A percentile compares a stretch with the other conserved stretches of the same genome.
Evolutionary conservation across 2,329 filamentous ascomycete genomes (phyloP).

Genomic region (Grosmannia clavigera): DNA sequence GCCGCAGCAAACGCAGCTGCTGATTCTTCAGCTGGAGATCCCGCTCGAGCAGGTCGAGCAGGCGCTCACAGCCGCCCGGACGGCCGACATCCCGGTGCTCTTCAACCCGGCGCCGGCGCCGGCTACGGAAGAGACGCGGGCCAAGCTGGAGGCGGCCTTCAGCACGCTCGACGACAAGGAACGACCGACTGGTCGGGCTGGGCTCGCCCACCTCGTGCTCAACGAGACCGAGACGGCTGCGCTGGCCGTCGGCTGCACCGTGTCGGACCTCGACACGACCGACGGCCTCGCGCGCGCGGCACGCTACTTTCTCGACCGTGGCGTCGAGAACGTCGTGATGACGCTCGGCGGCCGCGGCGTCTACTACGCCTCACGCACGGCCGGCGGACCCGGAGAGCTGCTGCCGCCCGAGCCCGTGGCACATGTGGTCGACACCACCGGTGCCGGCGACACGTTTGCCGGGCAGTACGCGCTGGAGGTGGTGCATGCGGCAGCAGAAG

Average conservation of each 20-base stretch:
- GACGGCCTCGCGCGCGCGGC: slow-evolving; percentile 26
- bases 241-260: slow-evolving; percentile 36
- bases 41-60: slow-evolving; percentile 39
- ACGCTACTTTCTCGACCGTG: slow-evolving; percentile 43
- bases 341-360: slow-evolving; percentile 76
- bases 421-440: slow-evolving; percentile 79
- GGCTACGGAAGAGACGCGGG: slow-evolving; percentile 36
- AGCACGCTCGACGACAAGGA: neutral
- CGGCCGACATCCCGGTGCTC: slow-evolving; percentile 37
- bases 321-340: slow-evolving; percentile 67
- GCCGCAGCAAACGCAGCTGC: slow-evolving; percentile 33
- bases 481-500: slow-evolving; percentile 30
- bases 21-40: slow-evolving; percentile 50
- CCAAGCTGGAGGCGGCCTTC: slow-evolving; percentile 45
- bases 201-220: slow-evolving; percentile 54
- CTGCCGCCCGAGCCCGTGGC: slow-evolving; percentile 53
- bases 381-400: slow-evolving; percentile 27
- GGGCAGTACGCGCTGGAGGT: slow-evolving; percentile 71
- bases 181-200: slow-evolving; percentile 8
- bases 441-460: slow-evolving; percentile 88
- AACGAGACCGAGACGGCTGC: slow-evolving; percentile 64
- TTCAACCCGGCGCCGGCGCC: slow-evolving; percentile 63
- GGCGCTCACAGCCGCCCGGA: slow-evolving; percentile 29
- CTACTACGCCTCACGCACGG: slow-evolving; percentile 42
- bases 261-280: slow-evolving; percentile 21